Conservation (phyloP, 108 stramenopile genomes). For the Skeletonema marinoi region DNA sequence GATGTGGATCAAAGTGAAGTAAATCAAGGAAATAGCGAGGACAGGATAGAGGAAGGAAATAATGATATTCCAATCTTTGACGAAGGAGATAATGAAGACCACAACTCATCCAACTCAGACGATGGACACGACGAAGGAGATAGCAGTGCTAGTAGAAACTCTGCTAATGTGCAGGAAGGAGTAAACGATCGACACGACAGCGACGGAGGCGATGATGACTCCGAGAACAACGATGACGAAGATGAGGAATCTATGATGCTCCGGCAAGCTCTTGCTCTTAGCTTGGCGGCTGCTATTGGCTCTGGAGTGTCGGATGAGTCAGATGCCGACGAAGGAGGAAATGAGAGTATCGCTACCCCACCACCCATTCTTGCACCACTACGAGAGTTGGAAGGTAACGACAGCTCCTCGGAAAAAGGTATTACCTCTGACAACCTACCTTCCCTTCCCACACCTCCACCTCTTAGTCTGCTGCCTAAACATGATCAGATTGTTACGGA, state of each 20-base stretch:
- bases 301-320: slow-evolving; percentile 32
- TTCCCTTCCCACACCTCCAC: slow-evolving; percentile 32
- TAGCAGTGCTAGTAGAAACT: slow-evolving; percentile 15
- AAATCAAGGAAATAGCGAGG: slow-evolving; percentile 5
- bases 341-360: slow-evolving; percentile 6
- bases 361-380: slow-evolving; percentile 3
- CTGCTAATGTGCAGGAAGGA: background rate
- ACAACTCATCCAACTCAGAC: slow-evolving; percentile 11
- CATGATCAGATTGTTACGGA: background rate
- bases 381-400: background rate
- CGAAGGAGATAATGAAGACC: slow-evolving; percentile 24
- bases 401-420: background rate
- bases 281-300: slow-evolving; percentile 25
- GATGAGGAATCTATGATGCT: slow-evolving; percentile 32
- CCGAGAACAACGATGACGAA: background rate
- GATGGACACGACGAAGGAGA: slow-evolving; percentile 13
- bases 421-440: slow-evolving; percentile 11
- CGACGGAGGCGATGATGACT: background rate
- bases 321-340: slow-evolving; percentile 9
- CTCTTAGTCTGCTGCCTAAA: slow-evolving; percentile 26
- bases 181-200: background rate
- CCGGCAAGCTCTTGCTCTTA: slow-evolving; percentile 39
- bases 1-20: slow-evolving; percentile 14
- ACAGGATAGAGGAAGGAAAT: slow-evolving; percentile 6
- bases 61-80: slow-evolving; percentile 18